phyloP scores from a whole-genome alignment of 768 basidiomycete species.

The Trametes meyenii region DNA sequence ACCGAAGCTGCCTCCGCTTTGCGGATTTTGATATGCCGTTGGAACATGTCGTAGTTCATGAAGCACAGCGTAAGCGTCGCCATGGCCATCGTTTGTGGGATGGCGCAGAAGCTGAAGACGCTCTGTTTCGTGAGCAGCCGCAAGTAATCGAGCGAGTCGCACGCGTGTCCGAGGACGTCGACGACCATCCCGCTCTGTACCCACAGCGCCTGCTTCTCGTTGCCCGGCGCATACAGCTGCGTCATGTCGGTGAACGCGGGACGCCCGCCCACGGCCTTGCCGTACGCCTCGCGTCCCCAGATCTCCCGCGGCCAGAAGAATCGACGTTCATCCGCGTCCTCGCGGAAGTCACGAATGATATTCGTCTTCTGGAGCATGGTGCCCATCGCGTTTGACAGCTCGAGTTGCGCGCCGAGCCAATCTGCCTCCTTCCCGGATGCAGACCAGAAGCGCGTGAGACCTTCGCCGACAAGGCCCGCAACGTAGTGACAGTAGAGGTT shows the following conservation, averaged over 20 bases:
- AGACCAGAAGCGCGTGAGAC: constrained; percentile 85
- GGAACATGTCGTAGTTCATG: constrained; percentile 88
- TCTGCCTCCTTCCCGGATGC: constrained; percentile 81
- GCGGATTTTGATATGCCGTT: constrained; percentile 91
- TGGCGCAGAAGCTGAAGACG: constrained; percentile 94
- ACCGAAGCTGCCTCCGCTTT: constrained; percentile 88
- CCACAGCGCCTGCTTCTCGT: constrained; percentile 70
- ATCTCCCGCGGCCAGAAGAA: constrained; percentile 97
- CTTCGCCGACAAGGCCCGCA: constrained; percentile 96
- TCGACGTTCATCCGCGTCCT: constrained; percentile 83
- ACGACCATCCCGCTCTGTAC: constrained; percentile 88
- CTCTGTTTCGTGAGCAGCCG: constrained; percentile 84
- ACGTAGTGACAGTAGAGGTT: constrained; percentile 99
- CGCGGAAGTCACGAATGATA: constrained; percentile 93
- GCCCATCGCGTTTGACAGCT: constrained; percentile 94
- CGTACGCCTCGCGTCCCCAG: constrained; percentile 67
- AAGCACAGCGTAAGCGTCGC: constrained; percentile 92
- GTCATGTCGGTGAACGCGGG: constrained; percentile 61
- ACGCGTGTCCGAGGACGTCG: constrained; percentile 82
- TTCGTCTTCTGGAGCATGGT: constrained; percentile 96
- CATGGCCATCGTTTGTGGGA: constrained; percentile 94
- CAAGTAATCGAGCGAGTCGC: constrained; percentile 90
- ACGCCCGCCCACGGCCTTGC: constrained; percentile 33
- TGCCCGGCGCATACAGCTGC: constrained; percentile 62
- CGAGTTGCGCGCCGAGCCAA: constrained; percentile 78